Conservation (phyloP, 306 rosid species). For the Dryas octopetala region DNA sequence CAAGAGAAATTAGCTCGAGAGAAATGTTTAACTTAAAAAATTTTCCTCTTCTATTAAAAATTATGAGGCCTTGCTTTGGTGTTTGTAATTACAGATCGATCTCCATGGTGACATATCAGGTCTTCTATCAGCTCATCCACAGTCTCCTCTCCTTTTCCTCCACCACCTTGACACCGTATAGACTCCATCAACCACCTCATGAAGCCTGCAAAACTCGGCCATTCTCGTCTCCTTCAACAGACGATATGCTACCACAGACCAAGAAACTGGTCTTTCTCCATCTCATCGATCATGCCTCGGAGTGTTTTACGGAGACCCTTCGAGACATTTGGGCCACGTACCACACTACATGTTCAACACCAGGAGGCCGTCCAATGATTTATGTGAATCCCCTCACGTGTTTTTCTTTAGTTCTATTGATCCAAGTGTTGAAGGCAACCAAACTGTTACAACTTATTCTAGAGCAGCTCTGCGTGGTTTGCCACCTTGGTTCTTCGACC, state of each 20-base stretch:
- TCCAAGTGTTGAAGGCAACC: not conserved
- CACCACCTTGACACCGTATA: slow-evolving; percentile 47
- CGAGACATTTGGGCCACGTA: slow-evolving; percentile 45
- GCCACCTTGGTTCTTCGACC: slow-evolving; percentile 32
- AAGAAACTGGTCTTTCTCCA: slow-evolving; percentile 47
- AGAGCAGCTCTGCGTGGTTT: slow-evolving; percentile 31
- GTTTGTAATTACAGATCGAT: slow-evolving; percentile 1
- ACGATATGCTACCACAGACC: slow-evolving; percentile 49
- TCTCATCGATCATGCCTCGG: slow-evolving; percentile 45
- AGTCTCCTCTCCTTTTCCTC: slow-evolving; percentile 40
- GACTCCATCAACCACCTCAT: slow-evolving; percentile 43
- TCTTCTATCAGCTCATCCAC: slow-evolving; percentile 35
- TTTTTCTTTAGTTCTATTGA: slow-evolving; percentile 35
- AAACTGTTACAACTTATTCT: slow-evolving; percentile 26
- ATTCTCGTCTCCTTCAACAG: slow-evolving; percentile 47
- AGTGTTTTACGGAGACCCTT: slow-evolving; percentile 39
- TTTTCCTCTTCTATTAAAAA: no score
- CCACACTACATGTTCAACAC: slow-evolving; percentile 51
- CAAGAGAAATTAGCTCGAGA: no score
- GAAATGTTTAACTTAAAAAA: no score
- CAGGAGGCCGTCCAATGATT: slow-evolving; percentile 29
- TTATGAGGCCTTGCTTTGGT: no score
- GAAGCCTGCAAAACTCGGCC: slow-evolving; percentile 36
- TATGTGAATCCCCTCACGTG: slow-evolving; percentile 50
- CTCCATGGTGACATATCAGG: slow-evolving; percentile 12